phyloP scores from a whole-genome alignment of 2,329 filamentous ascomycete species.

The Xylariaceae sp. region DNA sequence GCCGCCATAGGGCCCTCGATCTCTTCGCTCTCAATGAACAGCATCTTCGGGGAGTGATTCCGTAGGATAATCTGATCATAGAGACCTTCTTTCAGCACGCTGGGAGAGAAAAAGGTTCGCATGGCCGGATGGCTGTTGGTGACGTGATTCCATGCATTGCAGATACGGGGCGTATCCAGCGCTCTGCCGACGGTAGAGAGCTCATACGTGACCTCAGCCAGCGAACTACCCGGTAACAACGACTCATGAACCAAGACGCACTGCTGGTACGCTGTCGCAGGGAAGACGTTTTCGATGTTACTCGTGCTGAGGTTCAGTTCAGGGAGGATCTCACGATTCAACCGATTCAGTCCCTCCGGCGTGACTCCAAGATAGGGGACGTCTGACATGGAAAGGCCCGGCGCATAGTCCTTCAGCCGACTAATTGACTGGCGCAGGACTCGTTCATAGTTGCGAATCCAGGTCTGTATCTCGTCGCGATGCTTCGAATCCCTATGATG shows the following conservation, averaged over 20 bases:
- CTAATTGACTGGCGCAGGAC: slow-evolving; percentile 42
- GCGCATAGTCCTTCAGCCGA: slow-evolving; percentile 38
- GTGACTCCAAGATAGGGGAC: slow-evolving; percentile 44
- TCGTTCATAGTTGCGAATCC: slow-evolving; percentile 45
- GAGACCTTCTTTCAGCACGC: slow-evolving; percentile 43
- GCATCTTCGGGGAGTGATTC: slow-evolving; percentile 45
- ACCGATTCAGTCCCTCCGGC: slow-evolving; percentile 41
- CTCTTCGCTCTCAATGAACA: slow-evolving; percentile 46
- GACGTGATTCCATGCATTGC: slow-evolving; percentile 46
- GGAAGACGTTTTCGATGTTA: slow-evolving; percentile 47
- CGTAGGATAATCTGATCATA: slow-evolving; percentile 48
- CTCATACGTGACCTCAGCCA: slow-evolving; percentile 45
- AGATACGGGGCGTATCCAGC: slow-evolving; percentile 42
- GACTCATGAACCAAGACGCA: slow-evolving; percentile 45
- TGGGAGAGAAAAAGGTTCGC: slow-evolving; percentile 48
- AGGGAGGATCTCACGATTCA: slow-evolving; percentile 40
- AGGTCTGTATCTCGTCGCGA: slow-evolving; percentile 40
- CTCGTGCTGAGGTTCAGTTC: slow-evolving; percentile 39
- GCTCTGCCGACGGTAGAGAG: slow-evolving; percentile 36
- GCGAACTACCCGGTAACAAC: slow-evolving; percentile 38
- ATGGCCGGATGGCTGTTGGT: slow-evolving; percentile 42
- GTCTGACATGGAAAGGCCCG: slow-evolving; percentile 47
- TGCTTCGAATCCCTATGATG: slow-evolving; percentile 41
- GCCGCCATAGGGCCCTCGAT: slow-evolving; percentile 36
- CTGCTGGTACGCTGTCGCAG: slow-evolving; percentile 45